These are phyloP conservation scores for Boechera retrofracta DNA, from an alignment of 345 rosid genomes.

Conservation along the genomic window DNA sequence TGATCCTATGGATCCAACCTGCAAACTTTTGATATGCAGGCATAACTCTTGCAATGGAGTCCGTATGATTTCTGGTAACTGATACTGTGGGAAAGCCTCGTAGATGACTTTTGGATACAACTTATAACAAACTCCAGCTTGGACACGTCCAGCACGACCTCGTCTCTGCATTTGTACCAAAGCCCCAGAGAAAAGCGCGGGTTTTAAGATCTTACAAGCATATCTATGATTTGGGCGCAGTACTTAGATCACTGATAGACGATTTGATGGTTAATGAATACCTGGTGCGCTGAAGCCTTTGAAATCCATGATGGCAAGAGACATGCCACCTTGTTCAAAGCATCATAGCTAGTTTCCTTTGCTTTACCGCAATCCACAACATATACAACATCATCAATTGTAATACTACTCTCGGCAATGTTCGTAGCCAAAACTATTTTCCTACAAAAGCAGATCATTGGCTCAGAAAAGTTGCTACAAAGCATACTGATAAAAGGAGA, in stretches of 20 bases:
- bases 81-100: slow-evolving; percentile 82
- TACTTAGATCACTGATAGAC: slow-evolving; percentile 13
- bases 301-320: slow-evolving; percentile 96
- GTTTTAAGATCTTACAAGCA: slow-evolving; percentile 16
- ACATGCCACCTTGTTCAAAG: slow-evolving; percentile 94
- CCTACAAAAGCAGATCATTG: slow-evolving; percentile 50
- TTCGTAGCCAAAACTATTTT: slow-evolving; percentile 95
- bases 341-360: slow-evolving; percentile 98
- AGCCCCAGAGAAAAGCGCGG: slow-evolving; percentile 19
- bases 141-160: slow-evolving; percentile 99
- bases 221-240: slow-evolving; percentile 9
- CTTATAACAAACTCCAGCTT: slow-evolving; percentile 93
- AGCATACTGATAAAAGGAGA: slow-evolving; percentile 9
- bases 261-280: slow-evolving; percentile 42
- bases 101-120: slow-evolving; percentile 83
- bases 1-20: slow-evolving; percentile 83
- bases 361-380: slow-evolving; percentile 98
- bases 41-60: slow-evolving; percentile 95
- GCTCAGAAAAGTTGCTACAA: not conserved
- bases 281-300: slow-evolving; percentile 96
- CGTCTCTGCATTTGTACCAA: slow-evolving; percentile 62
- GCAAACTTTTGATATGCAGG: slow-evolving; percentile 88
- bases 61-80: slow-evolving; percentile 91
- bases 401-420: slow-evolving; percentile 97
- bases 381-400: slow-evolving; percentile 95